phyloP scores from a whole-genome alignment of 352 stramenopile genomes.

The Globisporangium orthogonon region DNA sequence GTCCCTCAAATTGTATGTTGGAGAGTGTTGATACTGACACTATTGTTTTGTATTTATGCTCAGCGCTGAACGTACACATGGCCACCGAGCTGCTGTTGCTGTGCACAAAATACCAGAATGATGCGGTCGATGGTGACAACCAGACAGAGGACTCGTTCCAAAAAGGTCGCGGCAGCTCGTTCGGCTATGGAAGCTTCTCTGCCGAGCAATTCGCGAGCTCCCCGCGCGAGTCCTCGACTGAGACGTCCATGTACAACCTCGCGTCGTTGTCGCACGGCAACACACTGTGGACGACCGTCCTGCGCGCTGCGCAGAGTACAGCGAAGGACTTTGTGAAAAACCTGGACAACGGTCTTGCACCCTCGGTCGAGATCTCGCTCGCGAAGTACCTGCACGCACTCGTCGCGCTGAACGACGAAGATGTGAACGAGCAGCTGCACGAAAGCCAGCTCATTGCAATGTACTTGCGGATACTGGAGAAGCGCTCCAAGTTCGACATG shows the following conservation, averaged over 20 bases:
- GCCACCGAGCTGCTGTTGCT: slow-evolving; percentile 60
- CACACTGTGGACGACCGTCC: slow-evolving; percentile 53
- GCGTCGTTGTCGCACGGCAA: slow-evolving; percentile 43
- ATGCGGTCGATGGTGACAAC: slow-evolving; percentile 32
- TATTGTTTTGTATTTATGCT: background rate
- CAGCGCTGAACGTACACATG: slow-evolving; percentile 68
- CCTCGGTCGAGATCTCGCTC: slow-evolving; percentile 74
- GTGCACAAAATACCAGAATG: slow-evolving; percentile 50
- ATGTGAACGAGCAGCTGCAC: slow-evolving; percentile 63
- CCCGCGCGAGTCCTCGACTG: slow-evolving; percentile 42
- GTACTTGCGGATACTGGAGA: slow-evolving; percentile 63
- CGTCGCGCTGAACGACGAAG: slow-evolving; percentile 55
- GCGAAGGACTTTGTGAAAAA: slow-evolving; percentile 41
- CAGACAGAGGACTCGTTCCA: slow-evolving; percentile 22
- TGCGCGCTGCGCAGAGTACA: slow-evolving; percentile 35
- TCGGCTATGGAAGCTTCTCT: slow-evolving; percentile 44
- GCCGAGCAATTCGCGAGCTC: slow-evolving; percentile 56
- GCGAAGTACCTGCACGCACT: slow-evolving; percentile 81
- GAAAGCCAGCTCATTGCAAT: slow-evolving; percentile 44
- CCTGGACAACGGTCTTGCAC: slow-evolving; percentile 60
- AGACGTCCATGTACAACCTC: slow-evolving; percentile 83
- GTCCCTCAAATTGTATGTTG: background rate
- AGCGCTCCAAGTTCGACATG: slow-evolving; percentile 77
- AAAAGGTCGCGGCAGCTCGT: slow-evolving; percentile 25
- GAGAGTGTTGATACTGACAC: background rate